Base-by-base conservation (phyloP, 2,329 filamentous ascomycete genomes). In the Emmonsiellopsis sp. region DNA sequence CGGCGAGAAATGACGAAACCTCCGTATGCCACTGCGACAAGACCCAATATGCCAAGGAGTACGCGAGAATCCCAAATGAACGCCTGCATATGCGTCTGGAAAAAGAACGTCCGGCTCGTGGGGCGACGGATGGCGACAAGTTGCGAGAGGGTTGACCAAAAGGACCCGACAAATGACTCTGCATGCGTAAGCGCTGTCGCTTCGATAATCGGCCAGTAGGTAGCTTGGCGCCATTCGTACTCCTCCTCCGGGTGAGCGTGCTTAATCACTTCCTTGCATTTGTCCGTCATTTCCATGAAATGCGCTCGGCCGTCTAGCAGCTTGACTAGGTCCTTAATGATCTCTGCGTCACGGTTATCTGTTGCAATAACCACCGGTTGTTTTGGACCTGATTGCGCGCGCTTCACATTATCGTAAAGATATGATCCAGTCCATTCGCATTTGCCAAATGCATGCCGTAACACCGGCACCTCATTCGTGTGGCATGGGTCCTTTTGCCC, bases 161-260 rank as follows among this genome's bases (percentile, higher is more conserved):
- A 51, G 41, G 49, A 51, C 9, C 49, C 49, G 34, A 51, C n/a
- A 30, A 51, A 51, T 3, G 49, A 34, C 15, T 51, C 49, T 31
- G 49, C 41, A 34, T 30, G 49, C 5, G 49, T 51, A 5, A 51
- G 10, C 8, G 49, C 38, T 3, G 49, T 51, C 9, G 49, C 49
- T 43, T 51, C 49, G 40, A 51, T 51, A 42, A 51, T 51, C 8
- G 49, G 49, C 49, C 49, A 51, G 49, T 51, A 51, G 3, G 49
- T 43, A 13, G 49, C 49, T 7, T 42, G 26, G 11, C 49, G 49
- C 49, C 49, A 51, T n/a, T 51, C 49, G 16, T 43, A 32, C 32
- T 51, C 49, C 30, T 43, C 49, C 38, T 51, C 49, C 1, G 49
- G 49, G 13, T 51, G 41, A 10, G 31, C 38, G 6, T 5, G 3